Conservation (phyloP, 2,329 filamentous ascomycete genomes). For the Aspergillus pseudoglaucus region DNA sequence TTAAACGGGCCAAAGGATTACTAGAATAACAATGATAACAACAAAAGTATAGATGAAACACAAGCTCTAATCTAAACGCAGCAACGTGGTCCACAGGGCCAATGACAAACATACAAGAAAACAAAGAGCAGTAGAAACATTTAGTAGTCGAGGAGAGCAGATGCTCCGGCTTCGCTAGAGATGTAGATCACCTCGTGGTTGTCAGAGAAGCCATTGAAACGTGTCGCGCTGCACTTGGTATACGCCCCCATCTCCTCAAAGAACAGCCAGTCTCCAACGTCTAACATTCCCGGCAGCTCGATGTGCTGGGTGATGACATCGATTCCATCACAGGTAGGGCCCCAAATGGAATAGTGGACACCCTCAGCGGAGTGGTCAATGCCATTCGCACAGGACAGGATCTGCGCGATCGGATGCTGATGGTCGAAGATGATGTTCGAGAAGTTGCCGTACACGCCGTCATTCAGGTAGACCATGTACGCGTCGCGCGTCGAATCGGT, state of each 20-base stretch:
- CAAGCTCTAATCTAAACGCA: not conserved
- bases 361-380: conserved; percentile 47
- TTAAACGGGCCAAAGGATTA: no score
- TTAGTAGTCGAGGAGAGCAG: conserved; percentile 57
- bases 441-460: conserved; percentile 97
- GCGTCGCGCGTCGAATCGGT: conserved; percentile 43
- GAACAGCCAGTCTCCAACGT: conserved; percentile 96
- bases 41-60: not conserved
- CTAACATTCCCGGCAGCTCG: conserved; percentile 66
- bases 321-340: conserved; percentile 95
- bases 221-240: conserved; percentile 94
- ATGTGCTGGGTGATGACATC: conserved; percentile 85
- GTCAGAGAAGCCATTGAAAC: conserved; percentile 96
- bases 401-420: conserved; percentile 79
- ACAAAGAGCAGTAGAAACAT: conserved; percentile 2
- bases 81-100: not conserved
- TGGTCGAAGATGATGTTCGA: conserved; percentile 99
- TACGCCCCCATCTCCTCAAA: conserved; percentile 99
- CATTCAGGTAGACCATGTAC: conserved; percentile 97
- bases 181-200: conserved; percentile 90
- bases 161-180: conserved; percentile 83
- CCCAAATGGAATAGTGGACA: conserved; percentile 93
- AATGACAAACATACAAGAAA: conserved; percentile 4
- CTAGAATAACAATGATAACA: not conserved
- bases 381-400: conserved; percentile 61